Evolutionary conservation across 2,329 filamentous ascomycete genomes (phyloP), one percentile per base, ranked within the genome.

Genomic region (Corynespora cassiicola): DNA sequence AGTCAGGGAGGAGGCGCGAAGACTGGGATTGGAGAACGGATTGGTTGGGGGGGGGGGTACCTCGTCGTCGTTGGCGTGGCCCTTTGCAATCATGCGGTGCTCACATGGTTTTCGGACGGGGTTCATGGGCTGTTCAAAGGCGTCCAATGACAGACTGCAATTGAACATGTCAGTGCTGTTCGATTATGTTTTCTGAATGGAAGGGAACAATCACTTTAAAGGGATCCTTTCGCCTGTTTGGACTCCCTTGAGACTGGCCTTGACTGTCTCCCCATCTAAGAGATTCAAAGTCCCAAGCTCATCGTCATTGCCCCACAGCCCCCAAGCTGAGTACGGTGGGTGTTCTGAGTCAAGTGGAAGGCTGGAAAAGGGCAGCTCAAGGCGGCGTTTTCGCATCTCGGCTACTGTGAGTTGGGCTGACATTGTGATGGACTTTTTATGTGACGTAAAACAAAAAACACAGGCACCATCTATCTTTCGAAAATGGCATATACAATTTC

Each of bases 281-380:
- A 29, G 34, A 19, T 36, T 36, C 24, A 36, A 20, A 5, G 34
- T 36, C 5, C 34, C 34, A 4, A 36, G 34, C 18, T 36, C 34
- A 19, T 36, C 34, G 5, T 36, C 26, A 14, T 15, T 4, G 24
- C 34, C 34, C 16, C 28, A 40, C 10, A 40, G 30, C 1, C 37
- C 37, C 37, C 37, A 40, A 35, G 37, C 37, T 25, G 38, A 20
- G 19, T 19, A 12, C 16, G 22, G 15, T 11, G 37, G 37, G 14
- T 40, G 30, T 11, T 31, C 15, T 3, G 37, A 21, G 11, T 40
- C 19, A 14, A 40, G 24, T 8, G 37, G 37, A 7, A 40, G 22
- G n/a, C 36, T 22, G 9, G 30, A 25, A 19, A 40, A 40, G 9
- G 26, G 14, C 16, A 15, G 11, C 26, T 29, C 26, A n/a, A 29